A percentile compares a stretch with the other conserved stretches of the same genome.
Conservation (phyloP, 1,284 basidiomycete species). For the Wallemia ichthyophaga region DNA sequence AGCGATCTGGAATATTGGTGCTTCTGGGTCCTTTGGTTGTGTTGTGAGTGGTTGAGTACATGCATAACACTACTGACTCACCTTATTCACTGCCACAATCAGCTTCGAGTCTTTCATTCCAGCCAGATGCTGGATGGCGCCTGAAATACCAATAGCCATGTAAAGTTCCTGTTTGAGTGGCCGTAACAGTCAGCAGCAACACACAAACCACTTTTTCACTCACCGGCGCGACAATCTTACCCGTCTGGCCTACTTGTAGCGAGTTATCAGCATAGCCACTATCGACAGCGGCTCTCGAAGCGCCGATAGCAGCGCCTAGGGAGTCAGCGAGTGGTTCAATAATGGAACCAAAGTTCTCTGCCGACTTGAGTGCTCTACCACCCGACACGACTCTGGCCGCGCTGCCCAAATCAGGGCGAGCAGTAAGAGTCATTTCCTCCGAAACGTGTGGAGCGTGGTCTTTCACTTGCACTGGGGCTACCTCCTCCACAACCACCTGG, state of each 20-base stretch:
- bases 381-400: constrained; percentile 78
- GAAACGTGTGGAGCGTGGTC: constrained; percentile 19
- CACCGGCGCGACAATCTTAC: constrained; percentile 28
- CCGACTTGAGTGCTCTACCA: constrained; percentile 78
- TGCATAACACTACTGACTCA: constrained; percentile 10
- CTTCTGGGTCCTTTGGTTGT: constrained; percentile 52
- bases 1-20: constrained; percentile 96
- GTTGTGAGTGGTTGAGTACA: constrained; percentile 6
- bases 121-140: constrained; percentile 93
- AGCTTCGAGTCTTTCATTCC: constrained; percentile 99
- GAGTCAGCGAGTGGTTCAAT: constrained; percentile 79
- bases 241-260: constrained; percentile 93
- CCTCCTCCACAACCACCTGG: constrained; percentile 26
- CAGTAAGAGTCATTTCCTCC: constrained; percentile 64
- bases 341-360: constrained; percentile 63
- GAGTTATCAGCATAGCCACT: constrained; percentile 96
- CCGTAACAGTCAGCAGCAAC: not conserved
- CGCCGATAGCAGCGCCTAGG: constrained; percentile 82
- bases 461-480: constrained; percentile 35
- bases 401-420: constrained; percentile 68
- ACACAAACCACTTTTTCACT: not conserved
- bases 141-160: constrained; percentile 85
- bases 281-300: constrained; percentile 88
- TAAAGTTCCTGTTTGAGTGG: constrained; percentile 29
- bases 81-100: constrained; percentile 97